Evolutionary conservation across 2,329 filamentous ascomycete genomes (phyloP), one percentile per base, ranked within the genome.

Genomic region (Penicillium sp.): DNA sequence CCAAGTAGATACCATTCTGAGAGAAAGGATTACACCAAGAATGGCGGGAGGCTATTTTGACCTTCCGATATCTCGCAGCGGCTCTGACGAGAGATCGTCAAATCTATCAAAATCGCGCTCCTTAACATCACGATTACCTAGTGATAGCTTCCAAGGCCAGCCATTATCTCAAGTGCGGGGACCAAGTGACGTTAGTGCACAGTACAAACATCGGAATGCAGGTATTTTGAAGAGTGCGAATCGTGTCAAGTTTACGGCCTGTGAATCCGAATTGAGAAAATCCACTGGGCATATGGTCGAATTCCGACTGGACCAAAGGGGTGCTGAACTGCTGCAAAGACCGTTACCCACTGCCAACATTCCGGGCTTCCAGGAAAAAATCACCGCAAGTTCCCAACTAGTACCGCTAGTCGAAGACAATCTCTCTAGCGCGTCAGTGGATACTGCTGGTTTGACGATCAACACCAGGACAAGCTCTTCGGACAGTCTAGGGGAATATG

Each of bases 1-100:
- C 43, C n/a, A 35, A 47, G 13, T 49, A 42, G 53, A 47, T 27
- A 18, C 2, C 26, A 47, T 29, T 38, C 10, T 48, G 42, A 29
- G 23, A 23, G 18, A 39, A 54, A 51, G 55, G 54, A 55, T 51
- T 43, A 46, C 50, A 44, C 56, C 51, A 59, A 42, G 23, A 57
- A 72, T 72, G 70, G 70, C 62, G 46, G 67, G 68, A 53, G 67
- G 68, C 40, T 71, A 70, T 58, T 70, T 70, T 57, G 64, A 71
- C 55, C 61, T 69, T 46, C 68, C 67, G 16, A 58, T 63, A 44
- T 69, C 64, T 44, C 58, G 64, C 51, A 27, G 38, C 11, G 29
- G 42, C 38, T 34, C 36, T 42, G 36, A 48, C 35, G 36, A 48
- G 40, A 16, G 42, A 32, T 47, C 34, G 50, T 50, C 56, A 63